phyloP scores from a whole-genome alignment of 495 filamentous ascomycete genomes.

The Penicillium coffeae region DNA sequence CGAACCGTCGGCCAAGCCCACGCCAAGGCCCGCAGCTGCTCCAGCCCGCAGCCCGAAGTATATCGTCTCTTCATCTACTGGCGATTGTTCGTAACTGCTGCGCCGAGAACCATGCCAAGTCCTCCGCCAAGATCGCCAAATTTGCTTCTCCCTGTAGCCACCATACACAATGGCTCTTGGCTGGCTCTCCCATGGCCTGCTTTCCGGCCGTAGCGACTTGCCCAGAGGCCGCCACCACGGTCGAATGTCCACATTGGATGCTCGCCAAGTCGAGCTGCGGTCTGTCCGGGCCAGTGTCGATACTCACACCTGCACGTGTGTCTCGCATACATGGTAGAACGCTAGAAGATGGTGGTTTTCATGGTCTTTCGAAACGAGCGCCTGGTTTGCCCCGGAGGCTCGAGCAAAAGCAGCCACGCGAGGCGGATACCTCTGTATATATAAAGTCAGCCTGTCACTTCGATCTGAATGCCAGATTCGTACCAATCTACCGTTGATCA shows the following conservation, averaged over 20 bases:
- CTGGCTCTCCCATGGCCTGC: slow-evolving; percentile 12
- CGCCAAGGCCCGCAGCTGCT: background rate
- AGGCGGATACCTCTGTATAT: slow-evolving; percentile 3
- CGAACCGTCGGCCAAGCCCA: slow-evolving; percentile 11
- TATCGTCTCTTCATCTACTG: background rate
- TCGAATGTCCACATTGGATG: slow-evolving; percentile 10
- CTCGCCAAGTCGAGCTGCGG: slow-evolving; percentile 14
- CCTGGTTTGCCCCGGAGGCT: background rate
- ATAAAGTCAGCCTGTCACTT: slow-evolving; percentile 7
- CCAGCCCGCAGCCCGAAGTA: background rate
- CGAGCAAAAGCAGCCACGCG: background rate
- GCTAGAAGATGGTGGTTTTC: background rate
- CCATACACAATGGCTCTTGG: slow-evolving; percentile 1
- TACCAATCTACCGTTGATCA: slow-evolving; percentile 4
- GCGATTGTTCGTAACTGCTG: too few species aligned
- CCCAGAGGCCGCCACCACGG: slow-evolving; percentile 9
- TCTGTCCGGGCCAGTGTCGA: background rate
- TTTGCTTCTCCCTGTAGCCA: slow-evolving; percentile 7
- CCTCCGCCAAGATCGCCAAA: slow-evolving; percentile 16
- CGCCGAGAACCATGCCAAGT: too few species aligned
- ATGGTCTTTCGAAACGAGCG: background rate
- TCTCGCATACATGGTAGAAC: background rate
- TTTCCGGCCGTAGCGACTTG: slow-evolving; percentile 6
- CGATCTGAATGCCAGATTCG: background rate
- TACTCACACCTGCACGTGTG: slow-evolving; percentile 20